Evolutionary conservation across 148 eudicot genomes (phyloP).

Genomic region (Chenopodium quinoa): DNA sequence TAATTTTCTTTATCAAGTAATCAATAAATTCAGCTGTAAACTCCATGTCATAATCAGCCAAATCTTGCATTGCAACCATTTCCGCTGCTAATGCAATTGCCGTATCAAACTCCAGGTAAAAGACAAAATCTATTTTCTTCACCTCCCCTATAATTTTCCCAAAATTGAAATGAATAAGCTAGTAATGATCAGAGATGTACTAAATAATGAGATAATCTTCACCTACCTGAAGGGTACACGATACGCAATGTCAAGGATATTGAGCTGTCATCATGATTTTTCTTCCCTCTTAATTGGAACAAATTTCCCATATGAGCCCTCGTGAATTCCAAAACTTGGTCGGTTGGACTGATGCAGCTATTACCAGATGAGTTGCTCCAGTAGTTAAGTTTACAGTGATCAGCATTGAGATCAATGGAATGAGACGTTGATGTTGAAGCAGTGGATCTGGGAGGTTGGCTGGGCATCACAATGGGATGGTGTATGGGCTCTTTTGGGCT

Average conservation of each 20-base stretch:
- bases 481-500: constrained; percentile 30
- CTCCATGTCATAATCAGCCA: constrained; percentile 60
- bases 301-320: constrained; percentile 52
- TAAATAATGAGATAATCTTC: not conserved
- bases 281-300: constrained; percentile 64
- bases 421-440: constrained; percentile 33
- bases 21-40: constrained; percentile 80
- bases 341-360: constrained; percentile 29
- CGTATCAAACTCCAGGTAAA: constrained; percentile 70
- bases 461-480: constrained; percentile 35
- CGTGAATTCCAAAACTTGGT: constrained; percentile 47
- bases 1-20: constrained; percentile 43
- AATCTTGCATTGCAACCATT: constrained; percentile 76
- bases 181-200: not conserved
- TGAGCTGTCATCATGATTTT: constrained; percentile 46
- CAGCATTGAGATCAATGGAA: constrained; percentile 70
- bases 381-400: constrained; percentile 28
- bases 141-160: constrained; percentile 45
- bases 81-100: constrained; percentile 67
- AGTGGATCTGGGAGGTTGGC: constrained; percentile 32
- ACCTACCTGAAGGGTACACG: constrained; percentile 45
- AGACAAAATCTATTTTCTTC: constrained; percentile 59
- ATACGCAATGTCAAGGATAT: constrained; percentile 66
- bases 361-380: constrained; percentile 29
- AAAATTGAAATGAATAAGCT: not conserved